Conservation (phyloP, 441 rosid species). For the Pelargonium fulgidum region DNA sequence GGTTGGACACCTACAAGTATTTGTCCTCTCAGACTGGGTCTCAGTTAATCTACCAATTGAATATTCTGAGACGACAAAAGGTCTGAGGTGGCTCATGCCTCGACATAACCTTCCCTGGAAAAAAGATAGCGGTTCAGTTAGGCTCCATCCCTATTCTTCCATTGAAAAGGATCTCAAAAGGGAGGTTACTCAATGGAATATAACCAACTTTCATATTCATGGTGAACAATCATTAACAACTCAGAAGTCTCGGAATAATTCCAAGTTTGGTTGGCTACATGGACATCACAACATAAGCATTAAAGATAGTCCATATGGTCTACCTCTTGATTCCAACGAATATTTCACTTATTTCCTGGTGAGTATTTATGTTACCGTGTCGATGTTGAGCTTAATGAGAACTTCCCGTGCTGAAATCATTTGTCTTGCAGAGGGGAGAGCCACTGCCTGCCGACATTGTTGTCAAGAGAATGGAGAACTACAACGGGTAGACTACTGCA, state of each 20-base stretch:
- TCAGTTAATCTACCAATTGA: conserved; percentile 37
- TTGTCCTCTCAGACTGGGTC: conserved; percentile 51
- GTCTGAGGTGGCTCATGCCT: conserved; percentile 55
- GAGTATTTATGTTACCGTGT: conserved; percentile 21
- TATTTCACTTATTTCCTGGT: conserved; percentile 46
- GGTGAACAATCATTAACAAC: conserved; percentile 13
- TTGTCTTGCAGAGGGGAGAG: conserved; percentile 48
- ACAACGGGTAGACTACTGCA: conserved; percentile 31
- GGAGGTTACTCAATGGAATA: conserved; percentile 9
- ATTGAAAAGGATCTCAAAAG: conserved; percentile 17
- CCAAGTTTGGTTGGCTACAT: conserved; percentile 21
- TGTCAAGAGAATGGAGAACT: conserved; percentile 40
- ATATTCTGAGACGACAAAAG: conserved; percentile 51
- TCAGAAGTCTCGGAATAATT: conserved; percentile 5
- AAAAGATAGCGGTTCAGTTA: conserved; percentile 24
- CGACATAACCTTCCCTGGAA: conserved; percentile 55
- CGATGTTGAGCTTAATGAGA: background rate
- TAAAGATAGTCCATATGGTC: conserved; percentile 35
- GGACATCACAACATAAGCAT: conserved; percentile 30
- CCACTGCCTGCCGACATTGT: conserved; percentile 41
- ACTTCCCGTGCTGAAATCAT: background rate
- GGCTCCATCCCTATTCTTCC: conserved; percentile 31
- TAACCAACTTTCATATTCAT: conserved; percentile 5
- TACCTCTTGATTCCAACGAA: conserved; percentile 38
- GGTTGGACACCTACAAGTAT: conserved; percentile 55